Evolutionary conservation across 2,329 filamentous ascomycete genomes (phyloP), one percentile per base, ranked within the genome.

Genomic region (Trichoderma sp.): DNA sequence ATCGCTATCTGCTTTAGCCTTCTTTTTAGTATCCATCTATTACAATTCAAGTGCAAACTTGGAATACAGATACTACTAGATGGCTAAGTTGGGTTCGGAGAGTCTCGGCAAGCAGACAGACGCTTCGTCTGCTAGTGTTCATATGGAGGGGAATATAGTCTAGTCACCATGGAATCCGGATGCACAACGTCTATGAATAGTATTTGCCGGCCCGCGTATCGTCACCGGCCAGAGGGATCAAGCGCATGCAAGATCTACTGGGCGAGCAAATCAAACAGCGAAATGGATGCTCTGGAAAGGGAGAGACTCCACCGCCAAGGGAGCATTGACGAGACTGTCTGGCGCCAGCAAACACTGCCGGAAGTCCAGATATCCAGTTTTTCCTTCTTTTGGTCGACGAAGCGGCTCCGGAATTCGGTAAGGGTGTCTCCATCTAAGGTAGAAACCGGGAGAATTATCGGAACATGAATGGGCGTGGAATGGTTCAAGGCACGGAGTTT

Each of bases 211-310:
- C 26, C 53, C 66, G 66, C 66, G 56, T 69, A 69, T 69, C 66
- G 34, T 70, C 32, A 14, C 43, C 32, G n/a, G 62, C 28, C 28
- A 51, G 39, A 51, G 43, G 28, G 43, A 65, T 65, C 43, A 34
- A 2, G n/a, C 51, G 36, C 34, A 69, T 69, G 66, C 66, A 69
- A 60, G 66, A 69, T 69, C 66, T 47, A 14, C n/a, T 34, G 34
- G 66, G 66, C 56, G 47, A 61, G 26, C 56, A 51, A 69, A 69
- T 69, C 56, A 61, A 57, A 58, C 11, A 24, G 18, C 8, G 62
- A 28, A 34, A 51, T 24, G 60, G 62, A 28, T 39, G 36, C 36
- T 60, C 66, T 57, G 56, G 28, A 47, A 60, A 47, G 34, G 36
- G 26, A 69, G 36, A 26, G 66, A 26, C 36, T 60, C 66, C 53